Base-by-base conservation (phyloP, 495 filamentous ascomycete species). In the Daldinia vernicosa region DNA sequence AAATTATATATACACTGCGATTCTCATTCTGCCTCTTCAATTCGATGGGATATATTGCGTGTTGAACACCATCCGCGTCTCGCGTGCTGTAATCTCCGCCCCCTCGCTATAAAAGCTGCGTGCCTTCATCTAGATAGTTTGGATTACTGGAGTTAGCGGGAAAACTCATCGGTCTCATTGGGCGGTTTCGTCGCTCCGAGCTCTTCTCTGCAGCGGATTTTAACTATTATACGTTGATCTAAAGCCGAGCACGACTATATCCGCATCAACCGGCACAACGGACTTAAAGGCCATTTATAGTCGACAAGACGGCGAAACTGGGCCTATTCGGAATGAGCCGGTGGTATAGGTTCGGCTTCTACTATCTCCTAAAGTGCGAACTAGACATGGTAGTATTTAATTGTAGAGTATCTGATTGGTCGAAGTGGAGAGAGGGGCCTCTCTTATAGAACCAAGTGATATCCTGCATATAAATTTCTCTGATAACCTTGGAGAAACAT, bases 11-110 rank as follows among this genome's bases (percentile, higher is more conserved):
- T 15, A 33, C 52, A n/a, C 47, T 40, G 35, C 24, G 9, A 53
- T 37, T 19, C 27, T 37, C 12, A 12, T 40, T 33, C n/a, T 22
- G 8, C 14, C 9, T 37, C 22, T 40, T 26, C 47, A 24, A 9
- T 43, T 12, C 14, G 14, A n/a, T 32, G 60, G 3, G 12, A 27
- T 54, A 32, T 37, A 7, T 33, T 32, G 8, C 50, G 5, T 28
- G 43, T 43, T 6, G 14, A 27, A 32, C 26, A 54, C 17, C 3
- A 17, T 7, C 28, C 26, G 15, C 33, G 35, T 30, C 22, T 54
- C 50, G 33, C 50, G 51, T 17, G 4, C 5, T 54, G 3, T 63
- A 54, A 54, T 53, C 22, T 63, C 60, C 60, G 60, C 22, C 4
- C 1, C 8, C 28, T 12, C 11, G 12, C 27, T 27, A 24, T 24